phyloP scores from a whole-genome alignment of 768 basidiomycete species.

The Neoboletus magnificus region DNA sequence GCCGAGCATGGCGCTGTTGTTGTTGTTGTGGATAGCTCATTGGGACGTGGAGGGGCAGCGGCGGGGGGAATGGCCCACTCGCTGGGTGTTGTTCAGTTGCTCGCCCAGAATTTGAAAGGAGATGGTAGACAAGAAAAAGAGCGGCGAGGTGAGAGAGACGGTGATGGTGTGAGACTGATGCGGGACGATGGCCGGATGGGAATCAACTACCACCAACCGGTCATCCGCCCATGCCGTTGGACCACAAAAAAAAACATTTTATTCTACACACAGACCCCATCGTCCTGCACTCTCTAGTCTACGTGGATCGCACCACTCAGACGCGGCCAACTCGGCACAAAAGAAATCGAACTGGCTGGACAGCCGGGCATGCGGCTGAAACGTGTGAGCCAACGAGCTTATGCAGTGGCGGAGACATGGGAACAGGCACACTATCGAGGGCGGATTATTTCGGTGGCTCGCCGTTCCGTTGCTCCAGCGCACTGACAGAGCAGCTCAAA shows the following conservation, averaged over 20 bases:
- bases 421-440: not conserved
- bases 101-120: not conserved
- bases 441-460: not conserved
- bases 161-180: slow-evolving; percentile 12
- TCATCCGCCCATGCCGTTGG: slow-evolving; percentile 13
- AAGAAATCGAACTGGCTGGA: not conserved
- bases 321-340: not conserved
- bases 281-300: not conserved
- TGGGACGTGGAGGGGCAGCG: not conserved
- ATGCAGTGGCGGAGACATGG: not conserved
- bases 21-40: slow-evolving; percentile 43
- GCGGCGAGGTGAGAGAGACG: slow-evolving; percentile 12
- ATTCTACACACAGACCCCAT: not conserved
- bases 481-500: slow-evolving; percentile 2
- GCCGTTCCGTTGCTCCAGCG: not conserved
- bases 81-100: not conserved
- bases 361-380: slow-evolving; percentile 8
- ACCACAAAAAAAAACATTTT: not conserved
- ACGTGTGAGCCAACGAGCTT: too few relatives aligned
- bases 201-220: not conserved
- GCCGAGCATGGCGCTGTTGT: slow-evolving; percentile 35
- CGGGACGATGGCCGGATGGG: not conserved
- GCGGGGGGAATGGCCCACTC: slow-evolving; percentile 2
- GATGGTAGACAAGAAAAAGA: slow-evolving; percentile 11
- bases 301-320: not conserved